Base-by-base conservation (phyloP, 2,329 filamentous ascomycete species). In the Sclerotinia trifoliorum region DNA sequence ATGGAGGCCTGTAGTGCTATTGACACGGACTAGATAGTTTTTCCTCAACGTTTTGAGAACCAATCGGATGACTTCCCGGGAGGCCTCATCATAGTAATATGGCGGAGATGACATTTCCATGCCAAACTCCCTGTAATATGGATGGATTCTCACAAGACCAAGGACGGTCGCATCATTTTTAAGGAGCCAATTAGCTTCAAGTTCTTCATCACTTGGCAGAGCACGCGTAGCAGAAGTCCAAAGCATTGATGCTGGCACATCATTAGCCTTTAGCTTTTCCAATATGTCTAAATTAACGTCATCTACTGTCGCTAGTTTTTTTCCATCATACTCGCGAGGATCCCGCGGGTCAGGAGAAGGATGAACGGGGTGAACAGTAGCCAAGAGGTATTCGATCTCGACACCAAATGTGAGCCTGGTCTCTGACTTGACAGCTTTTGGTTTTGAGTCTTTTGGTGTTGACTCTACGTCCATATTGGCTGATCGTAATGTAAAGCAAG, bases 1-100 rank as follows among this genome's bases (percentile, higher is more conserved):
- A 48, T 79, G 77, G 0, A 78, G 32, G 0, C 76, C 76, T 35
- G 70, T 72, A 3, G 64, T 69, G 0, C 61, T 6, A 67, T 78
- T 76, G 44, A 68, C 63, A n/a, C 72, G 49, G n/a, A 76, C 52
- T 10, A 73, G 63, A 57, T 74, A 74, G 2, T 64, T 70, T 1
- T 65, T 49, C 4, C 51, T 49, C 0, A 76, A 42, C 2, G 70
- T 15, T 2, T 56, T 42, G 13, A 67, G 67, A 1, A 71, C 71
- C 35, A 48, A 13, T 35, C 46, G n/a, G 73, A 61, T 3, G 35
- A 15, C 17, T 52, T 49, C 39, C 21, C 32, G 49, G 26, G 39
- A 54, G 17, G 48, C 24, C 11, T 56, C 51, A 17, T 49, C 49
- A 24, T 65, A 65, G 42, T 64, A 68, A 17, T 46, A 68, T 6